Conservation (phyloP, 169 alveolate genomes). For the Cryptosporidium tyzzeri region DNA sequence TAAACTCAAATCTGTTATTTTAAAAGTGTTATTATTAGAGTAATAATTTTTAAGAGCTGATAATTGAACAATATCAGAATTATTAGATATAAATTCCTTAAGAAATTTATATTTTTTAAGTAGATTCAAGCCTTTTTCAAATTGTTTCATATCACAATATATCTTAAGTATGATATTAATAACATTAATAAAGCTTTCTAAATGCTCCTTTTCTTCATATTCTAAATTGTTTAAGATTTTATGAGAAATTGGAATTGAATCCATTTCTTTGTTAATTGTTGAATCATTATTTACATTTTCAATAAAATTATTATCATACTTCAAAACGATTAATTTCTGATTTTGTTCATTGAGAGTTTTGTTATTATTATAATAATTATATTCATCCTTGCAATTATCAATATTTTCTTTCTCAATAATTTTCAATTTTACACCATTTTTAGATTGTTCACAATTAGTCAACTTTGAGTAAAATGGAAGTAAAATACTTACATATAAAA, state of each 20-base stretch:
- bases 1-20: not conserved
- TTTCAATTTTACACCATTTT: not conserved
- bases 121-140: constrained; percentile 10
- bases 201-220: not conserved
- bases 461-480: constrained; percentile 40
- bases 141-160: not conserved
- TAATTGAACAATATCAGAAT: not conserved
- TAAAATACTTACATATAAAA: not conserved
- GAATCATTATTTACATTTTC: not conserved
- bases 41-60: not conserved
- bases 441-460: not conserved
- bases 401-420: not conserved
- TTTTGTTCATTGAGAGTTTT: not conserved
- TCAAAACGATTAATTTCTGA: not conserved
- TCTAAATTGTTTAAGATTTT: not conserved
- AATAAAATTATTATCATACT: not conserved
- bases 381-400: not conserved
- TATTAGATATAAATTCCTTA: not conserved
- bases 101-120: constrained; percentile 14
- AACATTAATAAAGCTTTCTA: not conserved
- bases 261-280: not conserved
- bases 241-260: not conserved
- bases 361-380: not conserved
- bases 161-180: constrained; percentile 6
- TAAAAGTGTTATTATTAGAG: no score